phyloP scores from a whole-genome alignment of 1,284 basidiomycete genomes.

The Ustilago shanxiensis region DNA sequence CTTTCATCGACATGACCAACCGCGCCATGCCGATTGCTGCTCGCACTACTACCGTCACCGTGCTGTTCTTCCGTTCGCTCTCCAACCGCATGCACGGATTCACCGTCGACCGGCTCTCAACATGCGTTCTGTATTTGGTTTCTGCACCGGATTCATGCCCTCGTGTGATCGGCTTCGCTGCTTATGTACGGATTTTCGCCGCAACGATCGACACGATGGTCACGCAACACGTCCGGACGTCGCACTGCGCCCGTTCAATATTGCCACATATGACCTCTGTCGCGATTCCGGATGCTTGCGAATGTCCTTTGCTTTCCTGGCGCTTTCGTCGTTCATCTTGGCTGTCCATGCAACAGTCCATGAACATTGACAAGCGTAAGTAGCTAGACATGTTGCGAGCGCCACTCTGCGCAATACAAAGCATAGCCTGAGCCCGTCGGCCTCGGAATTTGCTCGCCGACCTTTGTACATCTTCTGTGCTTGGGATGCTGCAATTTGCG shows the following conservation, averaged over 20 bases:
- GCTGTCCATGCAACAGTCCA: conserved; percentile 47
- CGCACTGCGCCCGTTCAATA: conserved; percentile 1
- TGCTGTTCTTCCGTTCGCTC: background rate
- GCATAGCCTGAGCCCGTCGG: background rate
- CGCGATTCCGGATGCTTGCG: background rate
- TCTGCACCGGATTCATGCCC: background rate
- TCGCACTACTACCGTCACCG: background rate
- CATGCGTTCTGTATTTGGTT: no score
- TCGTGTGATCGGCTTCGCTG: background rate
- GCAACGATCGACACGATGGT: background rate
- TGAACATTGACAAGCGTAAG: conserved; percentile 66
- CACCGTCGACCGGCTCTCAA: background rate
- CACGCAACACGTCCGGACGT: background rate
- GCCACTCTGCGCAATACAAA: background rate
- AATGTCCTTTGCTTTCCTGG: background rate
- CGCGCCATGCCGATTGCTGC: background rate
- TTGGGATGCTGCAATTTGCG: background rate
- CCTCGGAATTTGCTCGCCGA: background rate
- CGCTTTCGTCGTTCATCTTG: conserved; percentile 15
- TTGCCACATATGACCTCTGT: background rate
- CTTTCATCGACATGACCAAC: background rate
- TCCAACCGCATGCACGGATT: background rate
- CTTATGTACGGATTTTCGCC: background rate
- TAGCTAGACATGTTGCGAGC: conserved; percentile 5
- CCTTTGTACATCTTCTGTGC: background rate